Conservation (phyloP, 2,329 filamentous ascomycete species). For the Ophiosphaerella narmari region DNA sequence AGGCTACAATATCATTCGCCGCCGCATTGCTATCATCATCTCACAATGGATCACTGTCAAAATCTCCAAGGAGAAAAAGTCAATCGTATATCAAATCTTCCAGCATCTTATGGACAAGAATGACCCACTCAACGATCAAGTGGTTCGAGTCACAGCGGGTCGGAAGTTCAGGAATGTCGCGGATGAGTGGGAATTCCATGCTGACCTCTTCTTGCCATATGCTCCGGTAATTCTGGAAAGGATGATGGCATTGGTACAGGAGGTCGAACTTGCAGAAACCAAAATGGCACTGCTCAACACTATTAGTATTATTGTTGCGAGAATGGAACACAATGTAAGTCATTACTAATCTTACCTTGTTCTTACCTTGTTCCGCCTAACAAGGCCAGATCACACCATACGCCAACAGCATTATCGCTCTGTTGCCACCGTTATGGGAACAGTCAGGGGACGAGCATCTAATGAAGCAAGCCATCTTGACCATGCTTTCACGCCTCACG, state of each 20-base stretch:
- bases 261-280: slow-evolving; percentile 81
- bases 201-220: slow-evolving; percentile 75
- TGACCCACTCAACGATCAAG: slow-evolving; percentile 83
- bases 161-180: slow-evolving; percentile 79
- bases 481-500: slow-evolving; percentile 83
- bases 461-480: slow-evolving; percentile 91
- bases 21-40: slow-evolving; percentile 85
- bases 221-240: slow-evolving; percentile 73
- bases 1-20: slow-evolving; percentile 79
- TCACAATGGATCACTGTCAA: slow-evolving; percentile 88
- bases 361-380: slow-evolving; percentile 5
- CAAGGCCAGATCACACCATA: slow-evolving; percentile 59
- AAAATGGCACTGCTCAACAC: slow-evolving; percentile 90
- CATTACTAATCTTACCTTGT: accelerated
- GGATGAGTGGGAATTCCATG: slow-evolving; percentile 82
- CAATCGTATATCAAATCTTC: slow-evolving; percentile 85
- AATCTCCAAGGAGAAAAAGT: slow-evolving; percentile 68
- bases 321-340: slow-evolving; percentile 74
- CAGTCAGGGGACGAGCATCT: slow-evolving; percentile 84
- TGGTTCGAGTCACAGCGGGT: slow-evolving; percentile 89
- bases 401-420: slow-evolving; percentile 79
- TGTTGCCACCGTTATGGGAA: slow-evolving; percentile 83
- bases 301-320: slow-evolving; percentile 76
- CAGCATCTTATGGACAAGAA: slow-evolving; percentile 79
- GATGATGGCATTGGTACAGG: slow-evolving; percentile 77